Evolutionary conservation across 2,329 filamentous ascomycete genomes (phyloP).

Genomic region (Diaporthe humulicola): DNA sequence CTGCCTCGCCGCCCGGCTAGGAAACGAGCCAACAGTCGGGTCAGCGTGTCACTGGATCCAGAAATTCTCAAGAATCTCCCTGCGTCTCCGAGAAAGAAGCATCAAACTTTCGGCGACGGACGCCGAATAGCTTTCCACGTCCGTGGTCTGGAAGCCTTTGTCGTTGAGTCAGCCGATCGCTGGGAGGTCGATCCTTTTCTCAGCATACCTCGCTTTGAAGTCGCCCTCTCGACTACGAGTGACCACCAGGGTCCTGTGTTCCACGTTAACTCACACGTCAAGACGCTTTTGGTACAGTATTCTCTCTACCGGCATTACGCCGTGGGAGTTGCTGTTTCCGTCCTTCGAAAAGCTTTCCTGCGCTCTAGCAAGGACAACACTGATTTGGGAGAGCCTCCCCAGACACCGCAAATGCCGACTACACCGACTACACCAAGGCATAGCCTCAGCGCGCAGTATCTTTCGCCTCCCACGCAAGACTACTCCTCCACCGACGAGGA

Average conservation of each 20-base stretch:
- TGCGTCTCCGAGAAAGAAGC: conserved; percentile 67
- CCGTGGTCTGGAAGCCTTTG: conserved; percentile 87
- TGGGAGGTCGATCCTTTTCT: conserved; percentile 90
- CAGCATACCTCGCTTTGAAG: conserved; percentile 86
- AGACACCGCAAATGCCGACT: conserved; percentile 45
- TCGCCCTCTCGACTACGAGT: conserved; percentile 86
- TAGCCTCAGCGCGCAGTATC: conserved; percentile 43
- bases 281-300: conserved; percentile 86
- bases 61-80: conserved; percentile 68
- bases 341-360: conserved; percentile 79
- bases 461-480: conserved; percentile 56
- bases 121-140: conserved; percentile 85
- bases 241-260: conserved; percentile 90
- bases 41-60: conserved; percentile 76
- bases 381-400: conserved; percentile 44
- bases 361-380: conserved; percentile 60
- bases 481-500: conserved; percentile 51
- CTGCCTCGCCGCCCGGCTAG: conserved; percentile 70
- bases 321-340: conserved; percentile 82
- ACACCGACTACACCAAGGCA: conserved; percentile 42
- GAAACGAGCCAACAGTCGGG: conserved; percentile 81
- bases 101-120: conserved; percentile 76
- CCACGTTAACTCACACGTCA: conserved; percentile 85
- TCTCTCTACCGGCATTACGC: conserved; percentile 96
- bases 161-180: conserved; percentile 88